Evolutionary conservation across 257 asterid genomes (phyloP), one percentile per base, ranked within the genome.

Genomic region (Eucommia ulmoides): DNA sequence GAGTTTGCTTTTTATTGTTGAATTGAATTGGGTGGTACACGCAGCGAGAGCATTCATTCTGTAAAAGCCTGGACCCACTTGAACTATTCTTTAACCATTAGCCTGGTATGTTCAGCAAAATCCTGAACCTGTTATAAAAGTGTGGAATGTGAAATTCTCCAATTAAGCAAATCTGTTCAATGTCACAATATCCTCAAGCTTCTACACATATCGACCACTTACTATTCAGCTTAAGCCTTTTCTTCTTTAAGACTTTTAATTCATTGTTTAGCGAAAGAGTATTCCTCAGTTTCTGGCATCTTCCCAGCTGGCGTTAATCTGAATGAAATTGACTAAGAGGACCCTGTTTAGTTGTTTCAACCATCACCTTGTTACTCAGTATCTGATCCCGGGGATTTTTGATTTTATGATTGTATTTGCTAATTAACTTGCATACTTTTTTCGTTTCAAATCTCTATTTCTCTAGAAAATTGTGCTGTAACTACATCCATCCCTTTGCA

Each of bases 401-500:
- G 44, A 35, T 35, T 18, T 35, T 35, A 18, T 35, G 15, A 8
- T 35, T 35, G 11, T 10, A 18, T 35, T 35, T 35, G 11, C 3
- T 11, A 9, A 15, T 35, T 10, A 35, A 35, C 44, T 1, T 35
- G 11, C 44, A 15, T 35, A 4, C 6, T 26, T 6, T 26, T 10
- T 15, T 35, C n/a, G 11, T 35, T 55, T 46, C 19, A 10, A 9
- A 24, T 24, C 20, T 9, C 56, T 49, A 20, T 68, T 68, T 41
- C 49, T 25, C n/a, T n/a, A n/a, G n/a, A n/a, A n/a, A n/a, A 60
- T 42, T 49, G 44, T 35, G 44, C 22, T 44, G 12, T 66, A 22
- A 73, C 38, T 38, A 22, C 45, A 24, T 29, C 52, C 47, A n/a
- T 51, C 44, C 51, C 59, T 65, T 56, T 73, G 79, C 91, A 91